Conservation (phyloP, 306 rosid genomes). For the Citrullus mucosospermus region DNA sequence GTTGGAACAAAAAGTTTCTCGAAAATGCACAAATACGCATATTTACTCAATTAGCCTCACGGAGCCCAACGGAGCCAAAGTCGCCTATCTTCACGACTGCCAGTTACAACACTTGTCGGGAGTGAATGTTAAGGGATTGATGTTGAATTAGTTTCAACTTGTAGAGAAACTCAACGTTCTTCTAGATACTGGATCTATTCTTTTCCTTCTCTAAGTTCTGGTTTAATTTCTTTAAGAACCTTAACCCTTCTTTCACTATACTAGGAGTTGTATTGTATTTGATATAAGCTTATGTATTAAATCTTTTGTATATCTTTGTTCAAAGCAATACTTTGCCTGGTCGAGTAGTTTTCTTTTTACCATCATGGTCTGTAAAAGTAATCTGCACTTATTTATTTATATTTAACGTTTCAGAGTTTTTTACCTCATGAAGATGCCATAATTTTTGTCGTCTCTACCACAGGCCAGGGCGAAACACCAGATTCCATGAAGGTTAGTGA, state of each 20-base stretch:
- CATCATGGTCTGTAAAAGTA: neutral
- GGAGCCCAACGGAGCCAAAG: too few relatives aligned
- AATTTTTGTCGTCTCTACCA: slow-evolving; percentile 84
- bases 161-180: too few relatives aligned
- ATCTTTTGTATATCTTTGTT: neutral
- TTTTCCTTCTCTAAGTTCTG: neutral
- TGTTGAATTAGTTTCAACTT: too few relatives aligned
- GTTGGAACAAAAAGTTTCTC: too few relatives aligned
- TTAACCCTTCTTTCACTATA: neutral
- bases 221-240: neutral
- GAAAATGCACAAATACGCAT: too few relatives aligned
- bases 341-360: neutral
- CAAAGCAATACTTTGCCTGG: neutral
- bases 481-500: slow-evolving; percentile 71
- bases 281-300: neutral
- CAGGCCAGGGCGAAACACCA: slow-evolving; percentile 94
- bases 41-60: too few relatives aligned
- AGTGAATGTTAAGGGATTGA: too few relatives aligned
- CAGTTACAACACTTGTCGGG: too few relatives aligned
- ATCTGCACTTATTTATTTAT: neutral
- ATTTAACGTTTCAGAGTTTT: slow-evolving; percentile 30
- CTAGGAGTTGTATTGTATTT: neutral
- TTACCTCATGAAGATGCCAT: slow-evolving; percentile 51
- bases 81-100: too few relatives aligned
- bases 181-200: too few relatives aligned